Evolutionary conservation across 768 basidiomycete genomes (phyloP), one percentile per base, ranked within the genome.

Genomic region (Auricularia auricula-judae): DNA sequence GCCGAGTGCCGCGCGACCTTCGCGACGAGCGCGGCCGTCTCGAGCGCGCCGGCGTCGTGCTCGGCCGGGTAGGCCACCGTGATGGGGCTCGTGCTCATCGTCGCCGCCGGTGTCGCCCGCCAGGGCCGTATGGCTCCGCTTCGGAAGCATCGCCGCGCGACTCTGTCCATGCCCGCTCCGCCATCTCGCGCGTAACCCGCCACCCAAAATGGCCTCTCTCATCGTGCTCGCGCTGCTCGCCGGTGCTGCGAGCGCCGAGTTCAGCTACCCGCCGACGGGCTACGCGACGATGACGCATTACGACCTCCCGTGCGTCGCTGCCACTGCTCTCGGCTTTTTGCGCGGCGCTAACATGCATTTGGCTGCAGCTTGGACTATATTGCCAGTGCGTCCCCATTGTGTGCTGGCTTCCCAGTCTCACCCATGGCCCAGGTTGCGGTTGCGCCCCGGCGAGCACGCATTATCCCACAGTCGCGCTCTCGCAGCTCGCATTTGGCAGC

Each of bases 1-100:
- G 80, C 77, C 3, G 88, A 83, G 75, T 93, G 92, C 16, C 93
- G 83, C 4, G 93, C 89, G 64, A 93, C 87, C 77, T 92, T 94
- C 68, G 91, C 79, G 14, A 85, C 76, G 1, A 86, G 73, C 10
- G 82, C 80, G 42, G 78, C 73, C 62, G 82, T 72, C 21, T 78
- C 79, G 62, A 88, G 80, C 16, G 76, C 74, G 47, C 79, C 75
- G 66, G 79, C 72, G 61, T 79, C 74, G 69, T 82, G 78, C n/a
- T 83, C 82, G 36, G 82, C 77, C 42, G 89, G 89, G 74, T 91
- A 91, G 63, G 83, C 58, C 39, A 35, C 21, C 34, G 59, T 61
- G 33, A 53, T 43, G 51, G 16, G 23, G 23, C 56, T 23, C 8
- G 23, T 51, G 47, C 21, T 16, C 18, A 21, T 51, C 47, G 47